Conservation (phyloP, 1,139 yeast species). For the Kodamaea derodonti region DNA sequence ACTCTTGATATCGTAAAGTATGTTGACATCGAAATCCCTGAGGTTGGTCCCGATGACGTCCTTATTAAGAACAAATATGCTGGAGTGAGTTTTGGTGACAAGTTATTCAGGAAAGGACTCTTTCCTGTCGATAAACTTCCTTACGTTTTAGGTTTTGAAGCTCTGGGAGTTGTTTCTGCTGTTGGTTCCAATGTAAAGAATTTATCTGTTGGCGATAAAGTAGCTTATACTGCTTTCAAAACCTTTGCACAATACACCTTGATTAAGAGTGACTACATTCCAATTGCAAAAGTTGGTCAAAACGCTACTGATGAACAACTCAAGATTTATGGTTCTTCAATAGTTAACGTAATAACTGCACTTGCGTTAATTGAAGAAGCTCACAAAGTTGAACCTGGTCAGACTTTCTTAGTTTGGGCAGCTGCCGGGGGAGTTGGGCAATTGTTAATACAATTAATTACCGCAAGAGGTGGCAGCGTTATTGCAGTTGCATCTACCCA, state of each 20-base stretch:
- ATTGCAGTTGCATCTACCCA: constrained; percentile 81
- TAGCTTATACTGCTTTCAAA: constrained; percentile 54
- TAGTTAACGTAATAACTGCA: constrained; percentile 78
- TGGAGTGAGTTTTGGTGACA: constrained; percentile 81
- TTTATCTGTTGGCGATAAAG: constrained; percentile 71
- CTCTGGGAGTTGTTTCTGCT: constrained; percentile 66
- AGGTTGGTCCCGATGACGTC: constrained; percentile 46
- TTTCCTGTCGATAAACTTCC: constrained; percentile 50
- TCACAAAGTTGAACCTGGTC: constrained; percentile 62
- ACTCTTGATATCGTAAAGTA: constrained; percentile 36
- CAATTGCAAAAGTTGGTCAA: constrained; percentile 47
- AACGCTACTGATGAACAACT: constrained; percentile 45
- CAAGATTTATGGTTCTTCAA: constrained; percentile 54
- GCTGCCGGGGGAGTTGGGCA: constrained; percentile 95
- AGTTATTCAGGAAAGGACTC: constrained; percentile 73
- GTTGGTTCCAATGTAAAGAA: constrained; percentile 59
- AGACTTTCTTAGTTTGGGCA: constrained; percentile 74
- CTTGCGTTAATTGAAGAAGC: constrained; percentile 65
- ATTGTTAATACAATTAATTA: constrained; percentile 59
- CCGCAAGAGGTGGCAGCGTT: constrained; percentile 65
- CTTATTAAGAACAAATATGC: constrained; percentile 68
- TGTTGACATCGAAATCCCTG: constrained; percentile 56
- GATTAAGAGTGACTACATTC: constrained; percentile 24
- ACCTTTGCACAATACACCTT: constrained; percentile 75
- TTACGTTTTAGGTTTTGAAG: constrained; percentile 77